A percentile compares a stretch with the other conserved stretches of the same genome.
Evolutionary conservation across 345 rosid genomes (phyloP).

Genomic region (Sonneratia alba): DNA sequence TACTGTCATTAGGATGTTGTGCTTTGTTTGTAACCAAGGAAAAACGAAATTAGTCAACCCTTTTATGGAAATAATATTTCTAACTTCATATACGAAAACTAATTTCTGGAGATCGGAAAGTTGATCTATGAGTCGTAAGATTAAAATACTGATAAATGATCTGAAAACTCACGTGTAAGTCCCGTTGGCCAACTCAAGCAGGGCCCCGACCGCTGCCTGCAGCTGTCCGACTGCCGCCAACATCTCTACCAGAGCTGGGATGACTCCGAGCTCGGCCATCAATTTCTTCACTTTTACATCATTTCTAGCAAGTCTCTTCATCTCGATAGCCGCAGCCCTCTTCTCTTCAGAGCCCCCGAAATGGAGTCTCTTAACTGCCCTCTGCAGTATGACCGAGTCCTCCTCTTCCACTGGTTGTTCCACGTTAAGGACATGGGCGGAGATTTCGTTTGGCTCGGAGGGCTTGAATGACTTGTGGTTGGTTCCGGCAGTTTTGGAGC

Average conservation of each 20-base stretch:
- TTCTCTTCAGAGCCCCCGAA: conserved; percentile 77
- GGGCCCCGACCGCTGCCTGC: conserved; percentile 52
- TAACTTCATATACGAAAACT: too few species aligned
- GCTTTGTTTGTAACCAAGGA: too few species aligned
- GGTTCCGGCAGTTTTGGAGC: conserved; percentile 37
- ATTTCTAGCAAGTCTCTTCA: conserved; percentile 47
- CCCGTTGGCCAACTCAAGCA: conserved; percentile 77
- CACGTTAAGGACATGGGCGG: background rate
- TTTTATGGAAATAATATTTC: too few species aligned
- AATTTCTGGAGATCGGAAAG: too few species aligned
- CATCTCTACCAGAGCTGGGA: conserved; percentile 70
- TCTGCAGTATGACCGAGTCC: conserved; percentile 43
- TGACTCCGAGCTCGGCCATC: conserved; percentile 85
- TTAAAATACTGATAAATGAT: too few species aligned
- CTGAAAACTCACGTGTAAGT: conserved; percentile 51
- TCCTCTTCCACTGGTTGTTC: conserved; percentile 17
- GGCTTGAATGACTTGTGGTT: conserved; percentile 12
- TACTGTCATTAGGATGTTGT: too few species aligned
- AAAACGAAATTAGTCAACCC: too few species aligned
- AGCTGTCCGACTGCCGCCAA: conserved; percentile 30
- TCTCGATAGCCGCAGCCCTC: conserved; percentile 54
- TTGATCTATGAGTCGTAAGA: too few species aligned
- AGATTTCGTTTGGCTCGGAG: background rate
- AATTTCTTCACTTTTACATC: conserved; percentile 45
- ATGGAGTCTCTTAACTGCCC: conserved; percentile 72